phyloP scores from a whole-genome alignment of 1,284 basidiomycete species.

The Lentinula novae-zelandiae region DNA sequence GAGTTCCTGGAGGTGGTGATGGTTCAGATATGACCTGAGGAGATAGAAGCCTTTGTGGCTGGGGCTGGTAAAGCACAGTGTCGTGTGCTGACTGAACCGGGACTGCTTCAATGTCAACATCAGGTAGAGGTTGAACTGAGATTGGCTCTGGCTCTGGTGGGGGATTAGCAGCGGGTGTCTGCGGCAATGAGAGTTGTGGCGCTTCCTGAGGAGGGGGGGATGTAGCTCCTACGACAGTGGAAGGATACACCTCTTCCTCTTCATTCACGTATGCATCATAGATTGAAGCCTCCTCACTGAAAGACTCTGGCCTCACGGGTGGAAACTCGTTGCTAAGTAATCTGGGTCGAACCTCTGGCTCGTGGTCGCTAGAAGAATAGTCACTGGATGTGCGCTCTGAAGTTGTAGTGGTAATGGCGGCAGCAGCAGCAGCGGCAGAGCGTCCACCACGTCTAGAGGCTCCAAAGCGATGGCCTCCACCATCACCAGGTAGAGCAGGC shows the following conservation, averaged over 20 bases:
- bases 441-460: constrained; percentile 41
- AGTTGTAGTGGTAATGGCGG: constrained; percentile 16
- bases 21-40: constrained; percentile 33
- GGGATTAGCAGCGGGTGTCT: not conserved
- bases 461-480: constrained; percentile 78
- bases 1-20: constrained; percentile 37
- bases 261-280: constrained; percentile 77
- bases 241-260: constrained; percentile 28
- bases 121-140: not conserved
- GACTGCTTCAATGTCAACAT: not conserved
- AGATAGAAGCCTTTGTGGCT: constrained; percentile 44
- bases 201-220: constrained; percentile 27
- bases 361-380: constrained; percentile 66
- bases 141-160: constrained; percentile 2
- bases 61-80: constrained; percentile 55
- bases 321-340: constrained; percentile 46
- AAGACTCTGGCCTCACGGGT: constrained; percentile 57
- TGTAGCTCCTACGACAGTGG: constrained; percentile 26
- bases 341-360: constrained; percentile 34
- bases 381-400: constrained; percentile 56
- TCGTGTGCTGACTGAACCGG: constrained; percentile 20
- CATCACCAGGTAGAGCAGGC: constrained; percentile 71
- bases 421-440: constrained; percentile 30
- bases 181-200: constrained; percentile 10
- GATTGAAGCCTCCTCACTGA: constrained; percentile 75